phyloP scores from a whole-genome alignment of 371 early-diverging fungal genomes.

The Mucor racemosus region DNA sequence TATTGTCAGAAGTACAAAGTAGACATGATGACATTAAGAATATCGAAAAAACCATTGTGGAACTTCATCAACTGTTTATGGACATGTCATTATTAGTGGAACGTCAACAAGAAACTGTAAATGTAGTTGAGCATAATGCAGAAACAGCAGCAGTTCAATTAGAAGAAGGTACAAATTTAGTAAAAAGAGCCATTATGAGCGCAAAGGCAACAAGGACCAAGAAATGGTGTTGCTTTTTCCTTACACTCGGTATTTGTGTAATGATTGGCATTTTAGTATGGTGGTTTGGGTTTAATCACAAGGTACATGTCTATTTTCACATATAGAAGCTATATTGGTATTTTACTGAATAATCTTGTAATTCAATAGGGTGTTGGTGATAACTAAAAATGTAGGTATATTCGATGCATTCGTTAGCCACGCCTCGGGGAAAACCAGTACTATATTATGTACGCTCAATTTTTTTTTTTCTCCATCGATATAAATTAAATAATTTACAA shows the following conservation, averaged over 20 bases:
- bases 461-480: too few relatives aligned
- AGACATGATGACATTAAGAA: slow-evolving; percentile 81
- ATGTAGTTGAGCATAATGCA: slow-evolving; percentile 70
- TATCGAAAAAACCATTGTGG: slow-evolving; percentile 82
- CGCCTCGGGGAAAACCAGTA: slow-evolving; percentile 3
- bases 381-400: not conserved
- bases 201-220: slow-evolving; percentile 72
- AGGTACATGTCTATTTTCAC: slow-evolving; percentile 12
- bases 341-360: not conserved
- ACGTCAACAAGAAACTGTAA: slow-evolving; percentile 73
- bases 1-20: slow-evolving; percentile 77
- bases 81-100: slow-evolving; percentile 85
- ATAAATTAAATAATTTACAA: too few relatives aligned
- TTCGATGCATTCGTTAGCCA: not conserved
- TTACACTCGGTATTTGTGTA: slow-evolving; percentile 46
- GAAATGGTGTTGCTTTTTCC: slow-evolving; percentile 60
- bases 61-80: slow-evolving; percentile 83
- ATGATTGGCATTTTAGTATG: slow-evolving; percentile 49
- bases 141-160: slow-evolving; percentile 63
- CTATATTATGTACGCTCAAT: not conserved
- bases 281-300: slow-evolving; percentile 41
- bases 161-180: slow-evolving; percentile 65
- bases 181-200: slow-evolving; percentile 65
- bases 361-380: slow-evolving; percentile 20
- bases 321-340: not conserved